Conservation (phyloP, 2,329 filamentous ascomycete species). For the Fusarium oxysporum region DNA sequence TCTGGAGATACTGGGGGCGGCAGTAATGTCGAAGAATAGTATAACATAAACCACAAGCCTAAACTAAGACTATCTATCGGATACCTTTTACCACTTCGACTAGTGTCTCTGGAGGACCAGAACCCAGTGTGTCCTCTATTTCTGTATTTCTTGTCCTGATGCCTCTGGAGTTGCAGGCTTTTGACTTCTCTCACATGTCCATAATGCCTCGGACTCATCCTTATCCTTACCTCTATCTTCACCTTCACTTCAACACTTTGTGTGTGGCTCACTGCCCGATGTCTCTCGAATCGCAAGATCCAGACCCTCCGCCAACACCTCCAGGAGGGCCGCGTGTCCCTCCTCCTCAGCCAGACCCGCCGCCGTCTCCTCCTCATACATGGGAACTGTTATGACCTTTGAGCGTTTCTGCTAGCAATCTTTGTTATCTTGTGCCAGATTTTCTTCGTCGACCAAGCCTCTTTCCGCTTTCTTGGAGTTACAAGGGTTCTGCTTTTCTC, state of each 20-base stretch:
- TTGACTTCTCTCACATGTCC: not conserved
- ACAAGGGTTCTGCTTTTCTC: conserved; percentile 10
- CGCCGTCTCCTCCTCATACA: conserved; percentile 45
- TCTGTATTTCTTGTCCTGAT: not conserved
- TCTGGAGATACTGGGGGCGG: conserved; percentile 19
- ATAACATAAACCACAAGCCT: conserved; percentile 38
- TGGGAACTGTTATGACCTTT: conserved; percentile 3
- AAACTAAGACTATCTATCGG: not conserved
- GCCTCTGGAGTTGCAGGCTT: not conserved
- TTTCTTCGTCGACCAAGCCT: conserved; percentile 17
- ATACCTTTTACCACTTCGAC: not conserved
- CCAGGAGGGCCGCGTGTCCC: conserved; percentile 47
- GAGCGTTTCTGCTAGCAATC: not conserved
- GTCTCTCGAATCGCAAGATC: conserved; percentile 23
- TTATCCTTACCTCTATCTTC: not conserved
- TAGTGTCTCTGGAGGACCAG: not conserved
- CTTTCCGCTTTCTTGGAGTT: conserved; percentile 7
- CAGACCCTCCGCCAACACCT: conserved; percentile 46
- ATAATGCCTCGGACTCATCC: conserved; percentile 14
- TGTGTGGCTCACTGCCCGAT: conserved; percentile 12
- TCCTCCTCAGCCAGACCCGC: conserved; percentile 45
- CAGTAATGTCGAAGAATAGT: conserved; percentile 28
- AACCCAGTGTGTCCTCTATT: not conserved
- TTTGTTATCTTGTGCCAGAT: not conserved
- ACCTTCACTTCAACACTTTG: not conserved